Base-by-base conservation (phyloP, 169 alveolate genomes). In the Plasmodium knowlesi region DNA sequence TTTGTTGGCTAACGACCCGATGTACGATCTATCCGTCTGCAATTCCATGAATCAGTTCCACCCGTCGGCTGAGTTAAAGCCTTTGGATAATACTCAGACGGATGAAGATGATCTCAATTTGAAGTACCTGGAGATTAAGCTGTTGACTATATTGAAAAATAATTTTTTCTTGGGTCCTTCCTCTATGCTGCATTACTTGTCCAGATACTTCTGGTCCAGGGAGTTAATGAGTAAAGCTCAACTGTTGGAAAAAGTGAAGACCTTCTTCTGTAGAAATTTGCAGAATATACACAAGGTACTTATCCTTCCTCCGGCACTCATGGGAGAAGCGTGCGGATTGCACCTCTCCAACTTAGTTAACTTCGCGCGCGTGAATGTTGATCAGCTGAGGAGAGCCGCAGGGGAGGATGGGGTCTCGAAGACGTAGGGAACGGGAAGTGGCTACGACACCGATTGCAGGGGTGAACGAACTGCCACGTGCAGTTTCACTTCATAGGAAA, bases 51-150 rank as follows among this genome's bases (percentile, higher is more conserved):
- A 91, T 53, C 39, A 34, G 28, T 91, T 22, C 50, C 83, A 43
- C 22, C 95, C 95, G 72, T 81, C 92, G 12, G 95, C 95, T 25
- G 95, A 91, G 74, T 57, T 91, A 28, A 91, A 91, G 30, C 95
- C 95, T 1, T 28, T 91, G 22, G 86, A 80, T 0, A 91, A 81
- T 91, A 91, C 71, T 3, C 95, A 91, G 73, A 91, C 79, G 25
- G 95, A 91, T 82, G 95, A 91, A 71, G 76, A 34, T 41, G 95
- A 91, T 3, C 39, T 91, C 39, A 71, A 82, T 30, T 53, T 91
- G 39, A 91, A 82, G 39, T 91, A 81, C 74, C 41, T 82, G 3
- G 95, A 91, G 74, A 91, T 91, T 0, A 91, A 91, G 57, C 50
- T 91, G 70, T 70, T 91, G 76, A 53, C 82, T 9, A 82, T 91